Conservation (phyloP, 768 basidiomycete genomes). For the Phanerodontia chrysosporium region DNA sequence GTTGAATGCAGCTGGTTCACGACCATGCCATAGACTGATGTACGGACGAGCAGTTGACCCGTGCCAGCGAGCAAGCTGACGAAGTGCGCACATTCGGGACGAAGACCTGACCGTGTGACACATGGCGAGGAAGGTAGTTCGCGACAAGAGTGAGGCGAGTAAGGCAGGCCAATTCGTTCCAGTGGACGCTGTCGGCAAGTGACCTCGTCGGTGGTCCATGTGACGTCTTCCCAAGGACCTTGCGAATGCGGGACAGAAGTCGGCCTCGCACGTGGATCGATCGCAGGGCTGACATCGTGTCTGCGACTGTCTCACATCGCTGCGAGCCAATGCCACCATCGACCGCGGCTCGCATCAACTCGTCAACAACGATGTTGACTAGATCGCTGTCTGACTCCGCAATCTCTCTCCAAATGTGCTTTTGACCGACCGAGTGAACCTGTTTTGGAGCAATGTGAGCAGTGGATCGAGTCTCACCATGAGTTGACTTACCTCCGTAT, state of each 20-base stretch:
- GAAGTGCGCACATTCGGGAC: conserved; percentile 82
- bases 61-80: conserved; percentile 73
- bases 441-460: conserved; percentile 25
- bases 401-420: conserved; percentile 74
- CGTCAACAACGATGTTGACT: conserved; percentile 72
- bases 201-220: conserved; percentile 56
- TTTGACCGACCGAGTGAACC: conserved; percentile 65
- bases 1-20: conserved; percentile 81
- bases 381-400: conserved; percentile 62
- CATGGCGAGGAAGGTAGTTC: conserved; percentile 60
- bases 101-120: conserved; percentile 68
- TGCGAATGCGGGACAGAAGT: conserved; percentile 74
- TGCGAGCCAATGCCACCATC: conserved; percentile 76
- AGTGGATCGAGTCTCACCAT: background rate
- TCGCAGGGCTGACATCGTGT: conserved; percentile 68
- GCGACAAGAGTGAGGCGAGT: conserved; percentile 72
- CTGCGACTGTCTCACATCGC: conserved; percentile 71
- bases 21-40: conserved; percentile 76
- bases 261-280: conserved; percentile 77
- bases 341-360: conserved; percentile 76
- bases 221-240: conserved; percentile 74
- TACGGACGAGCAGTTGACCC: conserved; percentile 70
- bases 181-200: conserved; percentile 67
- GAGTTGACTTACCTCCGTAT: conserved; percentile 53
- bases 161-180: conserved; percentile 79